These are phyloP conservation scores for Eucalyptus caleyi DNA, from an alignment of 345 rosid species.

Conservation along the genomic window DNA sequence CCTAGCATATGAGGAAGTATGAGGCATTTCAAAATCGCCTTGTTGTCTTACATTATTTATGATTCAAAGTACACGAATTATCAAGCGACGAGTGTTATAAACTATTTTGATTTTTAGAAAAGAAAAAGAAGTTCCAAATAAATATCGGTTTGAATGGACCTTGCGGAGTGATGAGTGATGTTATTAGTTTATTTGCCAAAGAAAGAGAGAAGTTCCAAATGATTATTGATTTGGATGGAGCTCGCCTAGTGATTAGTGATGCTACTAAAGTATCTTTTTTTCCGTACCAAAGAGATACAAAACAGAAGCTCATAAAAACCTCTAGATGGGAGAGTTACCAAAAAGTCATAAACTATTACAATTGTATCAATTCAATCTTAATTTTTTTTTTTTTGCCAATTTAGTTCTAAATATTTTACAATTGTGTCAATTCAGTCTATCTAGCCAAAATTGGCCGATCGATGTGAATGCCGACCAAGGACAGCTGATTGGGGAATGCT, in stretches of 20 bases:
- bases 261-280: neutral
- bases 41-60: neutral
- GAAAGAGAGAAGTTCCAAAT: neutral
- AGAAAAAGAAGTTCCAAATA: neutral
- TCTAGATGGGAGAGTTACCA: too few species aligned
- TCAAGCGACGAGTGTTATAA: neutral
- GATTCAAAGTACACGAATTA: neutral
- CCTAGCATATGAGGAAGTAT: neutral
- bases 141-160: neutral
- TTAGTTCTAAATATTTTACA: too few species aligned
- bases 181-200: neutral
- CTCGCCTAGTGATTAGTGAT: neutral
- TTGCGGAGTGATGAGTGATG: neutral
- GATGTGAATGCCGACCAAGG: too few species aligned
- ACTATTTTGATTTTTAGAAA: neutral
- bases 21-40: neutral
- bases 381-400: too few species aligned
- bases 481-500: fast-evolving
- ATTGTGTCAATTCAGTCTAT: too few species aligned
- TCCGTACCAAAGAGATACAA: neutral
- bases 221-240: neutral
- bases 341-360: too few species aligned
- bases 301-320: neutral
- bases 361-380: fast-evolving
- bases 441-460: fast-evolving